A percentile compares a stretch with the other conserved stretches of the same genome.
phyloP scores from a whole-genome alignment of 306 rosid genomes.

The Medicago lupulina region DNA sequence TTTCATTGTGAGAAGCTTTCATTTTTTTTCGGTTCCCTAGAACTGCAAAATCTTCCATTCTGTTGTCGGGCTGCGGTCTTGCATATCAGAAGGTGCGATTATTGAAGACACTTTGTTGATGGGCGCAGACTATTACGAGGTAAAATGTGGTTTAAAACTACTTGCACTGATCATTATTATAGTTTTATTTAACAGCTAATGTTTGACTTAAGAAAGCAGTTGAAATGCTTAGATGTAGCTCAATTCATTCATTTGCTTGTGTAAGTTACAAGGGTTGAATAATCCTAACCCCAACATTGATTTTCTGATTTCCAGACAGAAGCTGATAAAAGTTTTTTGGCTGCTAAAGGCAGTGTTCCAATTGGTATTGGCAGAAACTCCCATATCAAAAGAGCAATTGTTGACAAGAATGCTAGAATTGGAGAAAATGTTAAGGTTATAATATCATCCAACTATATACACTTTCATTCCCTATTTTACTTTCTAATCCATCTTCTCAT shows the following conservation, averaged over 20 bases:
- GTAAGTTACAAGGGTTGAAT: slow-evolving; percentile 13
- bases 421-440: slow-evolving; percentile 89
- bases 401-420: slow-evolving; percentile 96
- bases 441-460: slow-evolving; percentile 6
- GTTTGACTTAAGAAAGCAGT: slow-evolving; percentile 21
- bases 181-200: not conserved
- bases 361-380: slow-evolving; percentile 91
- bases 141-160: slow-evolving; percentile 35
- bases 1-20: slow-evolving; percentile 23
- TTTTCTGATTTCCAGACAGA: slow-evolving; percentile 67
- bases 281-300: slow-evolving; percentile 17
- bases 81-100: slow-evolving; percentile 96
- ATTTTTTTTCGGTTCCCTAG: slow-evolving; percentile 44
- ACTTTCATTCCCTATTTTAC: not conserved
- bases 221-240: not conserved
- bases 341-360: slow-evolving; percentile 90
- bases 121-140: slow-evolving; percentile 99
- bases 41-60: slow-evolving; percentile 98
- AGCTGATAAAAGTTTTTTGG: slow-evolving; percentile 81
- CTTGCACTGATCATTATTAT: not conserved
- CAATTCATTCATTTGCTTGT: slow-evolving; percentile 8
- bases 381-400: slow-evolving; percentile 94
- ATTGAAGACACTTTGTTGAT: slow-evolving; percentile 92
- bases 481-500: not conserved
- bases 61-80: slow-evolving; percentile 92